These are phyloP conservation scores for Krasilnikovozyma curviuscula DNA, from an alignment of 768 basidiomycete species.

Conservation along the genomic window DNA sequence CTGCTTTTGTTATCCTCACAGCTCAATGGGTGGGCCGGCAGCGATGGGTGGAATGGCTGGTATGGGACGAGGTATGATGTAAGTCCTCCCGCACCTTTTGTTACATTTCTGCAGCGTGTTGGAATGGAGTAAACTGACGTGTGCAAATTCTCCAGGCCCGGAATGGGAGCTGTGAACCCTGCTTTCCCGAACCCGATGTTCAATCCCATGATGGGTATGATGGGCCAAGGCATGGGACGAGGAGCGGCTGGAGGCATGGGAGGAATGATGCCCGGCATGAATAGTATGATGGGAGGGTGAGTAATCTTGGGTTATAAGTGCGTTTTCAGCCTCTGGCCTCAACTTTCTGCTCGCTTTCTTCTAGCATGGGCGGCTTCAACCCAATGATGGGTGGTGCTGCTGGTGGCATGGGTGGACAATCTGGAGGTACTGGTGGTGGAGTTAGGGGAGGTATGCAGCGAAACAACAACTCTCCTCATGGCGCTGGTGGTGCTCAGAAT, in stretches of 20 bases:
- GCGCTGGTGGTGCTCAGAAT: not conserved
- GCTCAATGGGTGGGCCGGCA: slow-evolving; percentile 31
- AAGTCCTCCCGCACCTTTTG: not conserved
- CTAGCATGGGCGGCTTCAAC: slow-evolving; percentile 21
- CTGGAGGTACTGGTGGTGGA: slow-evolving; percentile 1
- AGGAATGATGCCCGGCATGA: slow-evolving; percentile 23
- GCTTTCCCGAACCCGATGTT: not conserved
- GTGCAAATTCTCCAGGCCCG: no score
- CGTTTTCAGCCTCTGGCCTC: slow-evolving; percentile 14
- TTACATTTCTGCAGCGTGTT: not conserved
- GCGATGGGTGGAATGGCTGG: slow-evolving; percentile 17
- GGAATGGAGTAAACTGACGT: not conserved
- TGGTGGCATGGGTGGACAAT: slow-evolving; percentile 19
- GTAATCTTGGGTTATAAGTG: no score
- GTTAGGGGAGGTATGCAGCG: not conserved
- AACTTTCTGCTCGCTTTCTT: no score
- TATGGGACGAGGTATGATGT: slow-evolving; percentile 12
- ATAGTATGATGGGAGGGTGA: slow-evolving; percentile 15
- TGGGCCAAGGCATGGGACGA: not conserved
- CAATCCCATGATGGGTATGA: not conserved
- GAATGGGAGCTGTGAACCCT: not conserved
- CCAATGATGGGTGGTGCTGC: slow-evolving; percentile 24
- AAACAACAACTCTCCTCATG: not conserved
- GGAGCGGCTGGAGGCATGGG: not conserved
- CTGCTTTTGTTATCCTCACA: not conserved